Percentiles rank a stretch among this genome's conserved stretches.
These are phyloP conservation scores for Colletotrichum musicola DNA, from an alignment of 2,329 filamentous ascomycete species.

Conservation along the genomic window DNA sequence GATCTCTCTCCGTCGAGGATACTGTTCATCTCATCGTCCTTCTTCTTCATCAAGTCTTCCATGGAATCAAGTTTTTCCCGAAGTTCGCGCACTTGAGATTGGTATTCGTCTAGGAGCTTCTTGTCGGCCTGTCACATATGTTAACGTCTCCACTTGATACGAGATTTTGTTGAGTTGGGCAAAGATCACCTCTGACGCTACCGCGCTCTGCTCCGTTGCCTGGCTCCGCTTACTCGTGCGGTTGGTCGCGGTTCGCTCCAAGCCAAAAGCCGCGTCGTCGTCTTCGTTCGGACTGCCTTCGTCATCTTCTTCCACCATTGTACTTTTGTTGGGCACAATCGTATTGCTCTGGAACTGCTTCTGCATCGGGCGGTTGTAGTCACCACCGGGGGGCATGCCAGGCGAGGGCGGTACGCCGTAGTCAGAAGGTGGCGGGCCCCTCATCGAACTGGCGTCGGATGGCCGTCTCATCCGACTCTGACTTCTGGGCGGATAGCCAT, in stretches of 20 bases:
- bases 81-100: slow-evolving; percentile 80
- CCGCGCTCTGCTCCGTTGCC: slow-evolving; percentile 48
- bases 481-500: slow-evolving; percentile 62
- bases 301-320: slow-evolving; percentile 95
- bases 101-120: slow-evolving; percentile 82
- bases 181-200: slow-evolving; percentile 54
- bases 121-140: slow-evolving; percentile 67
- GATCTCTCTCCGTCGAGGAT: slow-evolving; percentile 71
- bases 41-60: slow-evolving; percentile 77
- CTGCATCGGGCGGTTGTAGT: slow-evolving; percentile 81
- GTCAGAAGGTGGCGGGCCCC: slow-evolving; percentile 55
- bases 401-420: slow-evolving; percentile 72
- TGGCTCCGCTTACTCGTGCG: slow-evolving; percentile 43
- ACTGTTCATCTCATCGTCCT: slow-evolving; percentile 76
- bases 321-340: slow-evolving; percentile 97
- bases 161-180: slow-evolving; percentile 22
- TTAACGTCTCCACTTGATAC: slow-evolving; percentile 38
- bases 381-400: slow-evolving; percentile 65
- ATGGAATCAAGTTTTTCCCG: slow-evolving; percentile 79
- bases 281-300: slow-evolving; percentile 70
- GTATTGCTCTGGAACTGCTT: slow-evolving; percentile 96
- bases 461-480: slow-evolving; percentile 68
- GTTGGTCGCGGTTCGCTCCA: slow-evolving; percentile 57
- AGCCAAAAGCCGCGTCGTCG: slow-evolving; percentile 73
- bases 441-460: slow-evolving; percentile 73